Base-by-base conservation (phyloP, 2,329 filamentous ascomycete genomes). In the Tolypocladium guangdongense region DNA sequence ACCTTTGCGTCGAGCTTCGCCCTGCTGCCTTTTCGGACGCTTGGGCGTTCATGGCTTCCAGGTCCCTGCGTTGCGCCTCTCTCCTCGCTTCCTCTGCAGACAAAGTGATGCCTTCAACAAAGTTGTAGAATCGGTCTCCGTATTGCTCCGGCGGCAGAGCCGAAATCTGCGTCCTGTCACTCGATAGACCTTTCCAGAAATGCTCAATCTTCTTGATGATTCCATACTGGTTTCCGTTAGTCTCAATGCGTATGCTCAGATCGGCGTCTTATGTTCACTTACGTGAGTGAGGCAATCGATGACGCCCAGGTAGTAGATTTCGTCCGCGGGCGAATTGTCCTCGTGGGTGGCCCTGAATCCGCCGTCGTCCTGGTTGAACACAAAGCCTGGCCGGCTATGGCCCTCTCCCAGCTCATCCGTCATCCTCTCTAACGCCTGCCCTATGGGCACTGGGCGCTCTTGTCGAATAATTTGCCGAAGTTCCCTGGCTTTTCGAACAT, bases 211-310 rank as follows among this genome's bases (percentile, higher is more conserved):
- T 92, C 74, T 99, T 99, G 70, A 96, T 81, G 59, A 91, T 83
- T 60, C 90, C 90, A 68, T 97, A 99, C 89, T 95, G 62, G 30
- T 35, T 12, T 22, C n/a, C 53, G 51, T 54, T 52, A 58, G 52
- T 49, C 54, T 72, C 63, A 68, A 64, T 55, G 53, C 22, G 39
- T 39, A 64, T 56, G 53, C 30, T 35, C 45, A 36, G 18, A 35
- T 33, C 14, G 20, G 18, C 11, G 3, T 41, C 18, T 20, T 8
- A 18, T 45, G 1, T 7, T 36, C 52, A 81, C 88, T 82, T 79
- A 95, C 90, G 68, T 96, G 90, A 62, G 93, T 99, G 63, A 99
- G 76, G 69, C 93, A 99, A 71, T 99, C 93, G 68, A 99, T 99
- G 62, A 99, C 95, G 37, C 93, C 95, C 8, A 99, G 82, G 67